These are phyloP conservation scores for Saturnispora saitoi DNA, from an alignment of 805 yeast species.

Conservation along the genomic window DNA sequence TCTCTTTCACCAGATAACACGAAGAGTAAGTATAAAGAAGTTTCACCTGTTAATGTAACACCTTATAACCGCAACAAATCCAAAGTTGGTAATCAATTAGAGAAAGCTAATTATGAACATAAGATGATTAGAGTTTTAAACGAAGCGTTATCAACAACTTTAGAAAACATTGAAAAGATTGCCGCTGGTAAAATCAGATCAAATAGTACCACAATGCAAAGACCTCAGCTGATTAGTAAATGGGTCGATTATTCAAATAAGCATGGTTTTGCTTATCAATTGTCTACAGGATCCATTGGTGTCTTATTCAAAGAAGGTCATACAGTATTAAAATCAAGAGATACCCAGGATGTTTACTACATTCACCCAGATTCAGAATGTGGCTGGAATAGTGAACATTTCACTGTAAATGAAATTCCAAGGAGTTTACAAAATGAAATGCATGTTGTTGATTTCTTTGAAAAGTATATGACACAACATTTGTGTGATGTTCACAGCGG, in stretches of 20 bases:
- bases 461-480: conserved; percentile 86
- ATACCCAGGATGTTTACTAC: conserved; percentile 58
- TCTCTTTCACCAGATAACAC: conserved; percentile 92
- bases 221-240: conserved; percentile 73
- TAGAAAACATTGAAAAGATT: conserved; percentile 22
- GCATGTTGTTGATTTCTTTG: conserved; percentile 80
- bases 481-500: conserved; percentile 66
- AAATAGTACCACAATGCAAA: conserved; percentile 20
- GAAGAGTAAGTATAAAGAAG: conserved; percentile 75
- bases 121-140: conserved; percentile 22
- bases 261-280: conserved; percentile 90
- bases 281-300: conserved; percentile 84
- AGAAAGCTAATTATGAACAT: conserved; percentile 24
- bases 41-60: conserved; percentile 26
- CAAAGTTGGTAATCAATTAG: conserved; percentile 23
- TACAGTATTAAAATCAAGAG: conserved; percentile 64
- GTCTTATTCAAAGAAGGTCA: conserved; percentile 81
- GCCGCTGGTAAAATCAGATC: conserved; percentile 18
- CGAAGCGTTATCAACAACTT: conserved; percentile 22
- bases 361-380: conserved; percentile 39
- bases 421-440: conserved; percentile 54
- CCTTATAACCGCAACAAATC: conserved; percentile 17
- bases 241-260: conserved; percentile 98
- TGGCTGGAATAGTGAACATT: conserved; percentile 49
- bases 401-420: conserved; percentile 36